These are phyloP conservation scores for Ogataea nakhonphanomensis DNA, from an alignment of 805 yeast genomes.

Conservation along the genomic window DNA sequence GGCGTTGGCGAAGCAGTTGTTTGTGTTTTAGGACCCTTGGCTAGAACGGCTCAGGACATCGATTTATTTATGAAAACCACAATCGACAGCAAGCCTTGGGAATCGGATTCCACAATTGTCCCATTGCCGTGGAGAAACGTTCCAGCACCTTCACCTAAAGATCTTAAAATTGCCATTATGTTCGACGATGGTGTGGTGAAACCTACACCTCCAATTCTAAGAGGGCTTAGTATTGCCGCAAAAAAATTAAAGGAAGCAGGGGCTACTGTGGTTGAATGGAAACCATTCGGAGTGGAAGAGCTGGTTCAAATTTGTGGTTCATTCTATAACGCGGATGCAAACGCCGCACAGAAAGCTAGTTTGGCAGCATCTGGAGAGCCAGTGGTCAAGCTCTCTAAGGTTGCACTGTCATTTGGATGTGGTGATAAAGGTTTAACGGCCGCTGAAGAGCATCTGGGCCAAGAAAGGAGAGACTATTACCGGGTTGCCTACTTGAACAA, in stretches of 20 bases:
- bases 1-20: conserved; percentile 48
- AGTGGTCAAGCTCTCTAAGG: conserved; percentile 49
- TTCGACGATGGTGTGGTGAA: conserved; percentile 46
- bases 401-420: conserved; percentile 50
- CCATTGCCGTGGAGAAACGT: conserved; percentile 53
- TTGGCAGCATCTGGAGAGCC: conserved; percentile 67
- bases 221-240: conserved; percentile 46
- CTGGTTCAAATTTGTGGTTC: conserved; percentile 51
- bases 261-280: conserved; percentile 49
- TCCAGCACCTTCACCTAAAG: conserved; percentile 32
- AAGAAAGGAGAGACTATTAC: conserved; percentile 47
- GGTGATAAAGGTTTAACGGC: conserved; percentile 46
- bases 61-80: conserved; percentile 45
- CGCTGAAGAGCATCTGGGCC: conserved; percentile 46
- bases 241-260: conserved; percentile 54
- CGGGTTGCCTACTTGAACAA: conserved; percentile 48
- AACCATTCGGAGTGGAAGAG: conserved; percentile 50
- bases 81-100: conserved; percentile 54
- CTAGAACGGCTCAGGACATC: conserved; percentile 46
- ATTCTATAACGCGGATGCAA: conserved; percentile 63
- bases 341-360: conserved; percentile 43
- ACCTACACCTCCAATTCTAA: conserved; percentile 47
- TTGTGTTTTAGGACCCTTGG: conserved; percentile 45
- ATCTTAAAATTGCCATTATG: conserved; percentile 45
- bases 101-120: conserved; percentile 42